A percentile compares a stretch with the other conserved stretches of the same genome.
These are phyloP conservation scores for Candida silvicultrix DNA, from an alignment of 805 yeast genomes.

Conservation along the genomic window DNA sequence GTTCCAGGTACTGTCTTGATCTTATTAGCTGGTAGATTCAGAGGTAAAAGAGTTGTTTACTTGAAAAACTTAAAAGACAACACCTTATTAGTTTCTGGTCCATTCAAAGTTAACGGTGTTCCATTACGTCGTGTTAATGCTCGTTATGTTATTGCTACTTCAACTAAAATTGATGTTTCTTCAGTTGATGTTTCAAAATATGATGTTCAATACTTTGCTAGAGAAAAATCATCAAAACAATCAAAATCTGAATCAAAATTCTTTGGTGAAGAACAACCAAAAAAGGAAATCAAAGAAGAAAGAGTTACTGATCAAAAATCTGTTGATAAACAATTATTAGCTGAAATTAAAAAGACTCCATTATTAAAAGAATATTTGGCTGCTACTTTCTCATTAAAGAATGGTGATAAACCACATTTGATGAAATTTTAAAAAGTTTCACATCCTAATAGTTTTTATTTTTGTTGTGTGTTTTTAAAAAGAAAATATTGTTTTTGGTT, in stretches of 20 bases:
- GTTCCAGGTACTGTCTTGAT: constrained; percentile 98
- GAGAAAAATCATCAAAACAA: constrained; percentile 81
- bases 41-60: constrained; percentile 99
- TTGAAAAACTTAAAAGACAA: constrained; percentile 96
- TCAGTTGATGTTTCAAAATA: constrained; percentile 85
- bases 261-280: constrained; percentile 68
- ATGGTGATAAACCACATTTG: constrained; percentile 97
- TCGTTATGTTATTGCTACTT: constrained; percentile 98
- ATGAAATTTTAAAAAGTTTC: constrained; percentile 73
- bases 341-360: constrained; percentile 96
- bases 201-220: constrained; percentile 92
- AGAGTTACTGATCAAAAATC: constrained; percentile 95
- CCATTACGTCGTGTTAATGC: constrained; percentile 99
- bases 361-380: constrained; percentile 95
- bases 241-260: constrained; percentile 88
- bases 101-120: constrained; percentile 99
- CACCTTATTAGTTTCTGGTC: constrained; percentile 96
- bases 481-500: not conserved
- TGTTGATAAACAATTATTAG: constrained; percentile 86
- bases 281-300: constrained; percentile 87
- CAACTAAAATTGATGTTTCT: constrained; percentile 80
- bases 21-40: constrained; percentile 98
- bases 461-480: not conserved
- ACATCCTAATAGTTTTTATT: no score
- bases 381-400: constrained; percentile 91